phyloP scores from a whole-genome alignment of 306 rosid genomes.

The Fragaria nilgerrensis region DNA sequence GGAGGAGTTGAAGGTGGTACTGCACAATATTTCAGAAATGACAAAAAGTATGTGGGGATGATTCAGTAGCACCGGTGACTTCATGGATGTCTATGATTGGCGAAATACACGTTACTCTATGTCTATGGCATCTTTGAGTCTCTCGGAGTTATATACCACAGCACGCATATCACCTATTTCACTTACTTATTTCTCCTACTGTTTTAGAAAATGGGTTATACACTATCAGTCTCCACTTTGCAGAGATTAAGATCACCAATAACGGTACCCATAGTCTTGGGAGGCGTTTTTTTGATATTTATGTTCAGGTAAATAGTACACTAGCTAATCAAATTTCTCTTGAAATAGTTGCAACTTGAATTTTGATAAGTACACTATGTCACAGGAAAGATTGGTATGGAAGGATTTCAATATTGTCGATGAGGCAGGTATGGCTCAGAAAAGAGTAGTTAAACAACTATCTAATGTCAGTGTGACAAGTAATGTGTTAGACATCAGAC shows the following conservation, averaged over 20 bases:
- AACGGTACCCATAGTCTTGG: slow-evolving; percentile 24
- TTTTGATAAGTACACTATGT: slow-evolving; percentile 18
- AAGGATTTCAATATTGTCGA: slow-evolving; percentile 46
- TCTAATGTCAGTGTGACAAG: slow-evolving; percentile 32
- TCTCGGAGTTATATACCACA: slow-evolving; percentile 12
- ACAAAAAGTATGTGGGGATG: slow-evolving; percentile 28
- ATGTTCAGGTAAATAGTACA: slow-evolving; percentile 51
- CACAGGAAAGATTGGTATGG: slow-evolving; percentile 42
- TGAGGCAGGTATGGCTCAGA: slow-evolving; percentile 36
- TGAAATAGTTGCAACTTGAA: slow-evolving; percentile 12
- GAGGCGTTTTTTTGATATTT: slow-evolving; percentile 37
- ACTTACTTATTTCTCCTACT: slow-evolving; percentile 43
- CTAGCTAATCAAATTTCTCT: slow-evolving; percentile 4
- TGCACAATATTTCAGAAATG: neutral
- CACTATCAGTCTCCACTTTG: slow-evolving; percentile 40
- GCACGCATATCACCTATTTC: slow-evolving; percentile 39
- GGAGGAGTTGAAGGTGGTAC: slow-evolving; percentile 17
- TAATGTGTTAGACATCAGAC: slow-evolving; percentile 47
- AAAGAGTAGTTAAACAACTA: slow-evolving; percentile 26
- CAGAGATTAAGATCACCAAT: slow-evolving; percentile 31
- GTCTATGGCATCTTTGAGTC: neutral
- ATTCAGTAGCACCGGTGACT: slow-evolving; percentile 40
- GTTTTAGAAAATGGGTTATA: slow-evolving; percentile 38
- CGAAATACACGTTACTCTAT: slow-evolving; percentile 9
- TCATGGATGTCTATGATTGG: neutral